Conservation (phyloP, 2,329 filamentous ascomycete species). For the Epichloe baconii region DNA sequence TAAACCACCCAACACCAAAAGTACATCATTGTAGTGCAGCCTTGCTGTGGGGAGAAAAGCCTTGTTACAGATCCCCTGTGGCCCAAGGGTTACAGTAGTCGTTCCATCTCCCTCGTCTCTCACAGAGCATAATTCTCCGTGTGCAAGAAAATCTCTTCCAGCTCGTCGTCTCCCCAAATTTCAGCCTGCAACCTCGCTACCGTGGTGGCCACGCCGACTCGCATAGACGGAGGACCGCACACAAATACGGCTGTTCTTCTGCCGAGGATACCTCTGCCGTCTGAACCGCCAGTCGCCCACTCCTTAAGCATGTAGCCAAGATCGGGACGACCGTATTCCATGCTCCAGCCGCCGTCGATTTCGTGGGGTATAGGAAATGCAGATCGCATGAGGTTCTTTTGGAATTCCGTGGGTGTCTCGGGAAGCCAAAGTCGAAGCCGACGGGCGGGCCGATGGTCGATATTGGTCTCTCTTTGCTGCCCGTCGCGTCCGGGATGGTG, state of each 20-base stretch:
- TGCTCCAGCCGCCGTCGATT: conserved; percentile 71
- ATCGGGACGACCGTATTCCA: conserved; percentile 84
- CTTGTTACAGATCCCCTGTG: not conserved
- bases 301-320: conserved; percentile 77
- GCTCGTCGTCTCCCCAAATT: conserved; percentile 65
- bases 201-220: conserved; percentile 74
- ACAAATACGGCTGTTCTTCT: conserved; percentile 81
- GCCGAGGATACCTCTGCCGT: conserved; percentile 59
- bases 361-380: conserved; percentile 61
- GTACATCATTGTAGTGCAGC: too few relatives aligned
- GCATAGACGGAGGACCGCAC: conserved; percentile 78
- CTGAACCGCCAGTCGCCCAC: conserved; percentile 58
- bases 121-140: conserved; percentile 88
- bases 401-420: conserved; percentile 71
- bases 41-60: not conserved
- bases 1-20: too few relatives aligned
- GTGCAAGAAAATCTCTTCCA: conserved; percentile 88
- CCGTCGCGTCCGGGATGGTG: conserved; percentile 20
- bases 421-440: conserved; percentile 71
- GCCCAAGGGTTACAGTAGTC: not conserved
- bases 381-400: conserved; percentile 82
- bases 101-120: not conserved
- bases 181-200: conserved; percentile 71
- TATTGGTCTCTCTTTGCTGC: conserved; percentile 29
- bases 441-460: conserved; percentile 46